Base-by-base conservation (phyloP, 2,329 filamentous ascomycete genomes). In the Sporothrix protearum region DNA sequence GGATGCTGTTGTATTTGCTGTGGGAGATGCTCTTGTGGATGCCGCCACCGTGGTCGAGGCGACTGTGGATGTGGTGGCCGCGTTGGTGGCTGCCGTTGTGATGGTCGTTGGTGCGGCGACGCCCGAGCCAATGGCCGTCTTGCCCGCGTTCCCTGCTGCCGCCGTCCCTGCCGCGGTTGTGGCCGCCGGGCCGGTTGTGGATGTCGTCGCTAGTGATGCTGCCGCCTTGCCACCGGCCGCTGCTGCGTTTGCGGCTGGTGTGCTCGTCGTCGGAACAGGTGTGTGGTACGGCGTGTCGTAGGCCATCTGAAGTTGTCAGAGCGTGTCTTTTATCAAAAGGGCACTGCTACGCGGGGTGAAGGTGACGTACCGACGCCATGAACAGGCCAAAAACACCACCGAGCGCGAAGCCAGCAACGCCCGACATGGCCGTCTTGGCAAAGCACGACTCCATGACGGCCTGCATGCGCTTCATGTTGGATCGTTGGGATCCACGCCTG, bases 341-440 rank as follows among this genome's bases (percentile, higher is more conserved):
- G 22, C 22, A 28, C 49, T 28, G 49, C 49, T 53, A 53, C 49
- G 49, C 22, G 12, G 4, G n/a, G 22, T 12, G 42, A 14, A 33
- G 30, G 12, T n/a, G 14, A 69, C 59, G 9, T 89, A 97, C 93
- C 78, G 92, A 96, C 73, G 94, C 93, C 95, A 98, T 99, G 85
- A 99, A 99, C 77, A 98, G 87, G 76, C 96, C 96, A 77, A 99
- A 99, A 57, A 96, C 85, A 77, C 94, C 96, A 74, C 96, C 96
- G 75, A 99, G 90, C 49, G 91, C 96, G 78, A 97, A 97, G 19
- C 96, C 96, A 88, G 96, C 96, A 30, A 91, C 92, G 71, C 95
- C 96, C 0, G 94, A 92, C 82, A 99, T 91, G 76, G 89, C 90
- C 22, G 93, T 92, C 82, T 99, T 99, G 72, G 90, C 90, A 30